phyloP scores from a whole-genome alignment of 1,284 basidiomycete genomes.

The Sanghuangporus baumii region DNA sequence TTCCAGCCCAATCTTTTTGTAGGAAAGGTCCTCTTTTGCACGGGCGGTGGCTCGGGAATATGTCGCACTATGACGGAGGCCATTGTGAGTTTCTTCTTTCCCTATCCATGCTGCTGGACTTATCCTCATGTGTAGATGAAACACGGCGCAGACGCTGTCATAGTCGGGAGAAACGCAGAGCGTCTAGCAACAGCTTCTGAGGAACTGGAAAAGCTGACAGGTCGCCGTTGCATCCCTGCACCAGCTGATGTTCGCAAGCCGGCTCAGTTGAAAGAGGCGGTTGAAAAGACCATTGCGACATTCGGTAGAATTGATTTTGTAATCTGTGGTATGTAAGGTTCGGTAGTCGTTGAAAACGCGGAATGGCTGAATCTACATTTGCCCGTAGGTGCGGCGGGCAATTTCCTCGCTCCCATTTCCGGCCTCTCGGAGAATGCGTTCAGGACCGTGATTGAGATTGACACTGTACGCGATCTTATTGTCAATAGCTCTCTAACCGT shows the following conservation, averaged over 20 bases:
- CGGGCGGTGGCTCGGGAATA: constrained; percentile 88
- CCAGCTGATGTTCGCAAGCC: constrained; percentile 84
- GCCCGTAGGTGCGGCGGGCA: constrained; percentile 74
- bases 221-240: constrained; percentile 64
- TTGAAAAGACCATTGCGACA: constrained; percentile 64
- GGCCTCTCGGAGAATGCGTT: constrained; percentile 85
- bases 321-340: constrained; percentile 65
- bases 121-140: constrained; percentile 52
- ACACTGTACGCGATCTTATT: constrained; percentile 57
- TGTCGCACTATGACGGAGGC: constrained; percentile 85
- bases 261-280: constrained; percentile 70
- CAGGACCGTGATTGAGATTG: constrained; percentile 91
- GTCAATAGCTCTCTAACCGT: not conserved
- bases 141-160: constrained; percentile 78
- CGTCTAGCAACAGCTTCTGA: constrained; percentile 37
- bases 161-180: constrained; percentile 49
- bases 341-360: not conserved
- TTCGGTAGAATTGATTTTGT: constrained; percentile 94
- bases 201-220: constrained; percentile 67
- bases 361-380: constrained; percentile 7
- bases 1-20: constrained; percentile 83
- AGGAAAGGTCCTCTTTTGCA: constrained; percentile 92
- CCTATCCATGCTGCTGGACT: not conserved
- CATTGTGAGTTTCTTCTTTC: constrained; percentile 44
- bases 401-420: constrained; percentile 82